These are phyloP conservation scores for Xerophyta viscosa DNA, from an alignment of 106 monocot species.

Conservation along the genomic window DNA sequence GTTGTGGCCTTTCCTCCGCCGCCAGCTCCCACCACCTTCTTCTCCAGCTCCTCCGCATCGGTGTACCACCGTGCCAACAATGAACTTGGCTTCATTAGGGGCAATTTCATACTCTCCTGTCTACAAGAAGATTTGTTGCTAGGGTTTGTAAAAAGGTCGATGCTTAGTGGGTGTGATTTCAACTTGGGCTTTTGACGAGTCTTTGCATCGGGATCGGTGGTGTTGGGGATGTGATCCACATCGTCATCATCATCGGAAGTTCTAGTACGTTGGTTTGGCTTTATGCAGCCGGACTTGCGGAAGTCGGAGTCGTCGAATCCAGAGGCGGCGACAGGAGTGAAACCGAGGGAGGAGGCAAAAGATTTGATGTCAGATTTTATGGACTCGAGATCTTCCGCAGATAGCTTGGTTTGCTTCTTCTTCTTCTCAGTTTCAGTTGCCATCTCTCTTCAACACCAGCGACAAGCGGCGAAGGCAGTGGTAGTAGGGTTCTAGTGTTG, in stretches of 20 bases:
- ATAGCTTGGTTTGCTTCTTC: no score
- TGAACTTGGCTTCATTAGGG: constrained; percentile 44
- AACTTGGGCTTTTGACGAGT: not conserved
- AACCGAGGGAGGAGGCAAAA: constrained; percentile 80
- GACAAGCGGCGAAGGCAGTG: no score
- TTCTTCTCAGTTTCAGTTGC: no score
- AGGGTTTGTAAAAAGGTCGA: not conserved
- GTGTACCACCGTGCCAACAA: constrained; percentile 62
- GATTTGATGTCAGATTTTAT: constrained; percentile 68
- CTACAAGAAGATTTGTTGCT: no score
- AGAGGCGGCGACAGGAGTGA: constrained; percentile 28
- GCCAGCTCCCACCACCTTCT: constrained; percentile 59
- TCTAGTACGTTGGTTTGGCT: no score
- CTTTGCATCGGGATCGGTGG: constrained; percentile 7
- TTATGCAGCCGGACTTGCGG: constrained; percentile 55
- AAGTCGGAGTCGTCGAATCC: constrained; percentile 89
- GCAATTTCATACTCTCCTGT: constrained; percentile 14
- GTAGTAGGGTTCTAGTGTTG: no score
- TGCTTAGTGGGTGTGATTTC: constrained; percentile 31
- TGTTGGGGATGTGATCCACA: constrained; percentile 6
- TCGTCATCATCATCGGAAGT: no score
- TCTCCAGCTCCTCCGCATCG: constrained; percentile 69
- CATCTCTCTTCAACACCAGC: no score
- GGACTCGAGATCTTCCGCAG: constrained; percentile 39
- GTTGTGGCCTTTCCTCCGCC: no score